A percentile compares a stretch with the other conserved stretches of the same genome.
phyloP scores from a whole-genome alignment of 2,329 filamentous ascomycete genomes.

The Amylocarpus encephaloides region DNA sequence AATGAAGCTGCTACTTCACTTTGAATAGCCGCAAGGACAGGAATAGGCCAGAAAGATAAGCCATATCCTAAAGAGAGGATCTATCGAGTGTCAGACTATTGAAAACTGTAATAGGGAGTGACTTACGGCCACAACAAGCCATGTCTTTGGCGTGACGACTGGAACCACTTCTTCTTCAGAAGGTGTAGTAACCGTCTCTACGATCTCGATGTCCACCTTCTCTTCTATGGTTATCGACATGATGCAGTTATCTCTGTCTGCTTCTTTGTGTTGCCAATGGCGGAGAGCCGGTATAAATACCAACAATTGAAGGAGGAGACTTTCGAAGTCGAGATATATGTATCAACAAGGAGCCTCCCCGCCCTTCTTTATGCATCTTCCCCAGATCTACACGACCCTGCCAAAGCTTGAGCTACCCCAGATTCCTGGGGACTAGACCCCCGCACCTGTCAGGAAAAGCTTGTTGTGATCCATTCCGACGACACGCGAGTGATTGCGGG shows the following conservation, averaged over 20 bases:
- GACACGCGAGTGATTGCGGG: not conserved
- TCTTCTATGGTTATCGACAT: not conserved
- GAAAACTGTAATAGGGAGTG: not conserved
- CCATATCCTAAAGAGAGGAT: slow-evolving; percentile 35
- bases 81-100: slow-evolving; percentile 1
- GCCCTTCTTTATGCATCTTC: no score
- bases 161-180: slow-evolving; percentile 29
- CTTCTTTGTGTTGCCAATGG: no score
- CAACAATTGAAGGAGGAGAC: no score
- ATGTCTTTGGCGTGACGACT: slow-evolving; percentile 36
- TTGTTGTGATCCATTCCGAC: not conserved
- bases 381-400: no score
- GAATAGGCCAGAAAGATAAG: slow-evolving; percentile 37
- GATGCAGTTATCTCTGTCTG: not conserved
- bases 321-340: no score
- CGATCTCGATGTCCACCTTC: not conserved
- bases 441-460: not conserved
- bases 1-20: slow-evolving; percentile 31
- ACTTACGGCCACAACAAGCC: slow-evolving; percentile 32
- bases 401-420: no score
- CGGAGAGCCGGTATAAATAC: not conserved
- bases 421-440: no score
- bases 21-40: slow-evolving; percentile 30
- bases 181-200: not conserved
- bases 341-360: no score